A percentile compares a stretch with the other conserved stretches of the same genome.
Conservation (phyloP, 164 flowering plant species). For the Aristolochia californica region DNA sequence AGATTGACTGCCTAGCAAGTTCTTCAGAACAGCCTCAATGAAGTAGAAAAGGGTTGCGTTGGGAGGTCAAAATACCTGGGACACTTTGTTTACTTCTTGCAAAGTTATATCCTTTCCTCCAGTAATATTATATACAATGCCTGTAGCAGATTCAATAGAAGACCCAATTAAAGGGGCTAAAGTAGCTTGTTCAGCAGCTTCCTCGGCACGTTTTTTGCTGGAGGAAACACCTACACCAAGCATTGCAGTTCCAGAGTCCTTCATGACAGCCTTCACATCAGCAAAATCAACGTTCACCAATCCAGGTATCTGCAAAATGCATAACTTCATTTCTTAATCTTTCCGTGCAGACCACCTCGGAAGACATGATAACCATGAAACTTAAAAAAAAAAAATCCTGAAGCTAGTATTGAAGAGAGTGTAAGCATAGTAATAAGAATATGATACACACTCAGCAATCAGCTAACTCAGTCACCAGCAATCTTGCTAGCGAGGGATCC, state of each 20-base stretch:
- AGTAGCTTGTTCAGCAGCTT: constrained; percentile 98
- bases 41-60: no score
- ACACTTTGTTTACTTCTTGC: constrained; percentile 96
- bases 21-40: no score
- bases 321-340: not conserved
- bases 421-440: no score
- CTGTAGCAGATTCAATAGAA: constrained; percentile 93
- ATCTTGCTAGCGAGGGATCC: no score
- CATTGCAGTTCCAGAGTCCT: constrained; percentile 99
- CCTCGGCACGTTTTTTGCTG: constrained; percentile 97
- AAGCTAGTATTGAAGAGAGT: no score
- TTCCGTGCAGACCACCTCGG: no score
- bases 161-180: constrained; percentile 91
- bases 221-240: constrained; percentile 99
- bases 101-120: constrained; percentile 97
- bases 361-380: no score
- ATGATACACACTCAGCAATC: no score
- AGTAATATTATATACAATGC: constrained; percentile 92
- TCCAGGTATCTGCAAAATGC: constrained; percentile 87
- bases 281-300: constrained; percentile 98
- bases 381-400: no score
- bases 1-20: no score
- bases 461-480: no score
- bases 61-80: constrained; percentile 54
- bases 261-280: constrained; percentile 97